Conservation (phyloP, 164 flowering plant genomes). For the Amborella trichopoda region DNA sequence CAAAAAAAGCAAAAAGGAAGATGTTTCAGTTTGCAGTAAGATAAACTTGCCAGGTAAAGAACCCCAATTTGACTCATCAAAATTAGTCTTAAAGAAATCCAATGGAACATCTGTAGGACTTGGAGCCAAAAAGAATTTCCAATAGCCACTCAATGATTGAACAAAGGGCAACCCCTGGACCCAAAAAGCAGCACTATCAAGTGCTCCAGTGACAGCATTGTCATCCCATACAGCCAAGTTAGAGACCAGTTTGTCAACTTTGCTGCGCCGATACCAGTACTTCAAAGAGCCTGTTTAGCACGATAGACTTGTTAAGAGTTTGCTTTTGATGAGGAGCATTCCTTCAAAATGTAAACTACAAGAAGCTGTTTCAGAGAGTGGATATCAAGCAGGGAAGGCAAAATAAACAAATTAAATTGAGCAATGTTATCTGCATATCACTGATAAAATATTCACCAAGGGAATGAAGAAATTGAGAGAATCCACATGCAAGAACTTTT, state of each 20-base stretch:
- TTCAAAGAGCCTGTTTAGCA: constrained; percentile 82
- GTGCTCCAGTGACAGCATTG: constrained; percentile 65
- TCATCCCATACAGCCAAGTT: constrained; percentile 79
- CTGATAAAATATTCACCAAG: no score
- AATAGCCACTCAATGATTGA: constrained; percentile 73
- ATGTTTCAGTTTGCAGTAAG: no score
- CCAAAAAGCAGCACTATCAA: constrained; percentile 77
- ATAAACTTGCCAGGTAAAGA: constrained; percentile 52
- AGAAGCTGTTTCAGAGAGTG: no score
- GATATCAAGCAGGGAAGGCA: no score
- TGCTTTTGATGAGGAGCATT: no score
- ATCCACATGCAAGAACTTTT: no score
- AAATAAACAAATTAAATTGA: no score
- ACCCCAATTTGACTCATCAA: constrained; percentile 68
- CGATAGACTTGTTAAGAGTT: no score
- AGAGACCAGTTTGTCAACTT: constrained; percentile 51
- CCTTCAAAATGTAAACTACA: no score
- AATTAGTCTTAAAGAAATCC: constrained; percentile 40
- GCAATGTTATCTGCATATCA: no score
- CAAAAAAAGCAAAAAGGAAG: no score
- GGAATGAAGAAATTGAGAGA: no score
- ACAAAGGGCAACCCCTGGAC: constrained; percentile 77
- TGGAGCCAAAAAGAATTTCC: constrained; percentile 77
- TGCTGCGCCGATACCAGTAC: constrained; percentile 78
- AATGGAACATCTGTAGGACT: constrained; percentile 40